Percentiles rank a stretch among this genome's conserved stretches.
These are phyloP conservation scores for Leccinum uliginosum DNA, from an alignment of 768 basidiomycete species.

Conservation along the genomic window DNA sequence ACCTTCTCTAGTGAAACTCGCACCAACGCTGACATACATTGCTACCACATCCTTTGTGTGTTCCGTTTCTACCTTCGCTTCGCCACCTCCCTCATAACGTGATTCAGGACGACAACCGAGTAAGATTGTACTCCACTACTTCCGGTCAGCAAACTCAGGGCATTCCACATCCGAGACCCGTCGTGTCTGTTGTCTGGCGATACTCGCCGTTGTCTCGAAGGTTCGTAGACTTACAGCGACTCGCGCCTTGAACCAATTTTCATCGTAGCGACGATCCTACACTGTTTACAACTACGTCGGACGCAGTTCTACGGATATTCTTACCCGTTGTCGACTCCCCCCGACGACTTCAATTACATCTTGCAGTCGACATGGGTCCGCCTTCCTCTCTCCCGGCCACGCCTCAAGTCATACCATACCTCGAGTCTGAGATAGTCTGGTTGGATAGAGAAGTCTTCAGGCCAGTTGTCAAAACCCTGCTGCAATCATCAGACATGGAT, in stretches of 20 bases:
- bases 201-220: conserved; percentile 62
- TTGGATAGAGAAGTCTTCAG: conserved; percentile 61
- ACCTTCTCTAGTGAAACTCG: conserved; percentile 55
- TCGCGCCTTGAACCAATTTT: conserved; percentile 2
- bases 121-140: conserved; percentile 69
- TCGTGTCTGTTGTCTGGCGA: conserved; percentile 71
- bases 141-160: conserved; percentile 64
- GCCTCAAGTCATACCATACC: conserved; percentile 22
- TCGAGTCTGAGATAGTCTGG: conserved; percentile 58
- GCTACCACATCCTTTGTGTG: conserved; percentile 58
- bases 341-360: conserved; percentile 78
- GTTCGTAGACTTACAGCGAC: conserved; percentile 33
- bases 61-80: conserved; percentile 16
- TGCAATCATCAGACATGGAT: conserved; percentile 31
- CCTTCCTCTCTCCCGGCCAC: conserved; percentile 43
- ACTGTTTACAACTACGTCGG: conserved; percentile 80
- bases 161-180: conserved; percentile 70
- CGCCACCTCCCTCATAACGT: conserved; percentile 7
- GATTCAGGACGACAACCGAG: conserved; percentile 48
- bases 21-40: conserved; percentile 75
- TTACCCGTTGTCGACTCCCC: conserved; percentile 85
- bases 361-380: conserved; percentile 68
- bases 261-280: conserved; percentile 62
- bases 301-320: conserved; percentile 80
- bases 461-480: conserved; percentile 39